phyloP scores from a whole-genome alignment of 2,329 filamentous ascomycete genomes.

The Neopestalotiopsis clavispora region DNA sequence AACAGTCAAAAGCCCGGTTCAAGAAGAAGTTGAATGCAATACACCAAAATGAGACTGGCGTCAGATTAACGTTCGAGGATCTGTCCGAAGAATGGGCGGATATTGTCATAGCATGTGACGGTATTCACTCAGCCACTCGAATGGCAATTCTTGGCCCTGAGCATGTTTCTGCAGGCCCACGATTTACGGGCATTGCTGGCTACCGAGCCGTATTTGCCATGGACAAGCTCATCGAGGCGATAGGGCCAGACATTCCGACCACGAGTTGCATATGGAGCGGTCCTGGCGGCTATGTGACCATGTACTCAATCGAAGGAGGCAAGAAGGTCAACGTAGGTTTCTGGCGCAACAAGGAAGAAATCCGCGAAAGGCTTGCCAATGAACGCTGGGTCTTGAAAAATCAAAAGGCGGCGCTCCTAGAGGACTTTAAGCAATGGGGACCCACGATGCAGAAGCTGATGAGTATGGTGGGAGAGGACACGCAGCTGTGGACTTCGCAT shows the following conservation, averaged over 20 bases:
- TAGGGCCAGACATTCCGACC: conserved; percentile 4
- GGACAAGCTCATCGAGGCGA: conserved; percentile 9
- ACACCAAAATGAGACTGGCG: neutral
- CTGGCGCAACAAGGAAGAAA: conserved; percentile 9
- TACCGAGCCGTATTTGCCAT: conserved; percentile 12
- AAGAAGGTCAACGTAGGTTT: conserved; percentile 10
- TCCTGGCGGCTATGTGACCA: conserved; percentile 12
- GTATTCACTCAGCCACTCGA: conserved; percentile 53
- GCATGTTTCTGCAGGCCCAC: neutral
- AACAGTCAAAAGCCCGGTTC: conserved; percentile 3
- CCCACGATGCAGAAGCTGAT: conserved; percentile 13
- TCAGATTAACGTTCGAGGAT: conserved; percentile 47
- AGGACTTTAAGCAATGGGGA: conserved; percentile 12
- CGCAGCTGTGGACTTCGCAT: conserved; percentile 6
- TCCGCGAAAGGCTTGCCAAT: conserved; percentile 7
- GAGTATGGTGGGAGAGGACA: conserved; percentile 10
- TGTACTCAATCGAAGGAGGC: conserved; percentile 13
- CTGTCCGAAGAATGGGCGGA: conserved; percentile 48
- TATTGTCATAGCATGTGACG: conserved; percentile 57
- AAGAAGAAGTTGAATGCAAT: neutral
- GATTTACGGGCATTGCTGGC: conserved; percentile 9
- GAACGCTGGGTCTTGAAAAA: conserved; percentile 14
- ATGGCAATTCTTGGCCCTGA: neutral
- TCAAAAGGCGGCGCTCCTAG: conserved; percentile 3
- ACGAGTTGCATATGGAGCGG: conserved; percentile 15